phyloP scores from a whole-genome alignment of 148 eudicot genomes.

The Rhododendron williamsianum region DNA sequence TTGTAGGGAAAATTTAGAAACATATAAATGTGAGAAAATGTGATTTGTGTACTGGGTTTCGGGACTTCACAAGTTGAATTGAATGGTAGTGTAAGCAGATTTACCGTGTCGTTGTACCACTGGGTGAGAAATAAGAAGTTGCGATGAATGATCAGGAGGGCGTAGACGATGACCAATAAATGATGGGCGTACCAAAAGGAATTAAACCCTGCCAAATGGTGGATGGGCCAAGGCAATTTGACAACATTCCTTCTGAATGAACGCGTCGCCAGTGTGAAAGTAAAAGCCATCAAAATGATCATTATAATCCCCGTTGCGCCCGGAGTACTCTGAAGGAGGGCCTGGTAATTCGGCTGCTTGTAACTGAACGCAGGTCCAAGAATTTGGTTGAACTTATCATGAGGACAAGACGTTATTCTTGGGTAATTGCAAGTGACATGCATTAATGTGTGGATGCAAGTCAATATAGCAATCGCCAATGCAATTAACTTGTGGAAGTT shows the following conservation, averaged over 20 bases:
- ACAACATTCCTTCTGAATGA: conserved; percentile 79
- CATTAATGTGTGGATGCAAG: conserved; percentile 43
- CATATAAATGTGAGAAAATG: neutral
- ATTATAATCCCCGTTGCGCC: conserved; percentile 72
- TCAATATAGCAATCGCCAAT: conserved; percentile 48
- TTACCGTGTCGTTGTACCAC: conserved; percentile 83
- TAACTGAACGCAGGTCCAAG: conserved; percentile 47
- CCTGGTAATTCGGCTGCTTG: conserved; percentile 58
- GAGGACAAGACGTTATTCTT: conserved; percentile 40
- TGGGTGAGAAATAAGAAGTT: conserved; percentile 56
- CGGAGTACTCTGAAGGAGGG: conserved; percentile 36
- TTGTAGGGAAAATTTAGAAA: neutral
- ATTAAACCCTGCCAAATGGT: conserved; percentile 80
- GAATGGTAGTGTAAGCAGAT: conserved; percentile 15
- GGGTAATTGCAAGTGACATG: conserved; percentile 67
- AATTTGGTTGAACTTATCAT: conserved; percentile 26
- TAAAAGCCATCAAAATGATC: conserved; percentile 61
- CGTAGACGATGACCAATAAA: conserved; percentile 58
- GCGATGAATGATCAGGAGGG: conserved; percentile 67
- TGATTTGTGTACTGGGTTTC: neutral
- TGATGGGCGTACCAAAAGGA: conserved; percentile 96
- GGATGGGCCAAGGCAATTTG: conserved; percentile 68
- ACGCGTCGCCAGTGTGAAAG: conserved; percentile 73
- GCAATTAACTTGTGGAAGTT: conserved; percentile 89
- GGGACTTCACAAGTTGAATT: neutral